A percentile compares a stretch with the other conserved stretches of the same genome.
phyloP scores from a whole-genome alignment of 2,329 filamentous ascomycete genomes.

The Fusarium sp. region DNA sequence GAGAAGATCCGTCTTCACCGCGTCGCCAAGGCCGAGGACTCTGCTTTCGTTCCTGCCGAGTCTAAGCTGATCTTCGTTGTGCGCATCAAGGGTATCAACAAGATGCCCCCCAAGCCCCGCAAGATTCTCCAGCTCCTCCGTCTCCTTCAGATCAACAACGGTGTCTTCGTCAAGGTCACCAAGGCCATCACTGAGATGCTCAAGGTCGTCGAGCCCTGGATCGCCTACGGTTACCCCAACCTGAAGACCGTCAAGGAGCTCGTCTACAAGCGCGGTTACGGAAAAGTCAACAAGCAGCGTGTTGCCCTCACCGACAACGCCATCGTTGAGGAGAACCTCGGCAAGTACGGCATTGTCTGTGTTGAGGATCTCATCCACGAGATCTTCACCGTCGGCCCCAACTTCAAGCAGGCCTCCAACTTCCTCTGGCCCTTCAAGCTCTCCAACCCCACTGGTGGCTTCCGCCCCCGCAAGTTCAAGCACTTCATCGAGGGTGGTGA shows the following conservation, averaged over 20 bases:
- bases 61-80: constrained; percentile 96
- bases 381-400: constrained; percentile 98
- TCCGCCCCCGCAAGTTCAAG: constrained; percentile 97
- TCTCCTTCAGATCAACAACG: constrained; percentile 99
- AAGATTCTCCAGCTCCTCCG: constrained; percentile 99
- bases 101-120: constrained; percentile 99
- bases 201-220: constrained; percentile 98
- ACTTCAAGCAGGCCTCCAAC: constrained; percentile 99
- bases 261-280: constrained; percentile 99
- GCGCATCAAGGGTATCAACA: constrained; percentile 99
- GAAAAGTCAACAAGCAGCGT: constrained; percentile 98
- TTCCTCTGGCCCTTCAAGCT: constrained; percentile 99
- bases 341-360: constrained; percentile 99
- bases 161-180: constrained; percentile 96
- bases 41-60: constrained; percentile 94
- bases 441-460: constrained; percentile 96
- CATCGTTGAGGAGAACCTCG: constrained; percentile 95
- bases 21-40: constrained; percentile 89
- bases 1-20: constrained; percentile 96
- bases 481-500: constrained; percentile 99
- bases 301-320: constrained; percentile 96
- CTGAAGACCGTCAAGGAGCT: constrained; percentile 99
- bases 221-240: constrained; percentile 99
- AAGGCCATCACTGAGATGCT: constrained; percentile 98
- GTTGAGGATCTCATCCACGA: constrained; percentile 99